These are phyloP conservation scores for Poronia punctata DNA, from an alignment of 495 filamentous ascomycete species.

Conservation along the genomic window DNA sequence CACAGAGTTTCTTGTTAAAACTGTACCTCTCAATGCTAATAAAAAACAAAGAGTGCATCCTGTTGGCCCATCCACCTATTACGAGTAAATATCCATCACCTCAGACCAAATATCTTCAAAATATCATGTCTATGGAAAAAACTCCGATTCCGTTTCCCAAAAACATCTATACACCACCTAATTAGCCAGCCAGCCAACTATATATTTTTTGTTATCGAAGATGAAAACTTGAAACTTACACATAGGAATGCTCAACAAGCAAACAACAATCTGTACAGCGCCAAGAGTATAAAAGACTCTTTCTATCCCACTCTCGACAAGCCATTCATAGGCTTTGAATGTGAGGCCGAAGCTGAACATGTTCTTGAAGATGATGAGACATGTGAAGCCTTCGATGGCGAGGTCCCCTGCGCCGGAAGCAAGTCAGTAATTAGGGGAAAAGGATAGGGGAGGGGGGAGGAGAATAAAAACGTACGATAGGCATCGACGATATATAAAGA, in stretches of 20 bases:
- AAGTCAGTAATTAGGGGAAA: background rate
- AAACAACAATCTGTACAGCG: conserved; percentile 69
- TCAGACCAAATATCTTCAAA: conserved; percentile 43
- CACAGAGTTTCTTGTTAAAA: too few species aligned
- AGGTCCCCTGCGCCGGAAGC: conserved; percentile 53
- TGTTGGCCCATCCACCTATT: too few species aligned
- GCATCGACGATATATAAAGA: conserved; percentile 93
- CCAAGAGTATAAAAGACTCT: conserved; percentile 60
- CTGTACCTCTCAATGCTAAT: too few species aligned
- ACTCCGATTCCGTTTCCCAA: conserved; percentile 69
- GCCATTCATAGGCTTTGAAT: conserved; percentile 74
- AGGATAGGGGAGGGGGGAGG: background rate
- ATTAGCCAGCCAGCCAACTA: background rate
- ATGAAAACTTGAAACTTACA: conserved; percentile 35
- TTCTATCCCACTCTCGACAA: conserved; percentile 50
- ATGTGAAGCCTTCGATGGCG: conserved; percentile 85
- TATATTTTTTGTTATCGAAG: background rate
- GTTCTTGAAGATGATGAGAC: conserved; percentile 85
- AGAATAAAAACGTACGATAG: conserved; percentile 55
- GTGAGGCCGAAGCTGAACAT: conserved; percentile 85
- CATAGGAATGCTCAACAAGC: conserved; percentile 68
- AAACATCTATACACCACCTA: conserved; percentile 56
- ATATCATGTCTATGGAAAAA: conserved; percentile 68
- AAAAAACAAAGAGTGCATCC: too few species aligned
- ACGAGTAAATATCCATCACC: background rate